phyloP scores from a whole-genome alignment of 2,329 filamentous ascomycete genomes.

The Bertia moriformis region DNA sequence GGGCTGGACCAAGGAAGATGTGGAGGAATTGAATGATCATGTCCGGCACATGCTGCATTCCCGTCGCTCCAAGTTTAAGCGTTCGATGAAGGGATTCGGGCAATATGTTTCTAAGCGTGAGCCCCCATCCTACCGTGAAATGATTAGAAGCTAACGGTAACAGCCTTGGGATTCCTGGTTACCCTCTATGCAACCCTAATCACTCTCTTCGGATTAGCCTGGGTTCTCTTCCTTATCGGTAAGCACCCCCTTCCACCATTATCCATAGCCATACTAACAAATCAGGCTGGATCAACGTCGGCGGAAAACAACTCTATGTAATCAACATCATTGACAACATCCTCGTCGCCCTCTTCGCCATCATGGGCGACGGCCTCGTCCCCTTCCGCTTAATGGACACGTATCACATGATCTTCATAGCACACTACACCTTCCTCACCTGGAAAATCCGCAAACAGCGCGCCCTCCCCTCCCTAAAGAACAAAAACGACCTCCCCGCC shows the following conservation, averaged over 20 bases:
- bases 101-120: constrained; percentile 61
- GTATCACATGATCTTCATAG: constrained; percentile 75
- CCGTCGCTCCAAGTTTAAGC: constrained; percentile 63
- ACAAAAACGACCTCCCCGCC: constrained; percentile 55
- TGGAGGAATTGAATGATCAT: constrained; percentile 67
- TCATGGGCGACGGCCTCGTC: constrained; percentile 57
- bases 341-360: constrained; percentile 54
- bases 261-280: neutral
- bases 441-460: constrained; percentile 51
- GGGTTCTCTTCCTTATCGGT: constrained; percentile 83
- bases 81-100: constrained; percentile 63
- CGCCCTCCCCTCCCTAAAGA: constrained; percentile 42
- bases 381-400: constrained; percentile 71
- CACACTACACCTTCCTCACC: constrained; percentile 51
- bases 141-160: neutral
- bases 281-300: constrained; percentile 61
- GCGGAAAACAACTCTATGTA: constrained; percentile 52
- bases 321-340: constrained; percentile 60
- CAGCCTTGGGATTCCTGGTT: constrained; percentile 66
- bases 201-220: constrained; percentile 70
- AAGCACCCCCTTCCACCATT: constrained; percentile 15
- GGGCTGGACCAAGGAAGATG: constrained; percentile 63
- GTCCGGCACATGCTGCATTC: constrained; percentile 82
- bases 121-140: constrained; percentile 11
- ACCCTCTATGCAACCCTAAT: constrained; percentile 73